A percentile compares a stretch with the other conserved stretches of the same genome.
Conservation (phyloP, 2,329 filamentous ascomycete species). For the Fusarium sp. region DNA sequence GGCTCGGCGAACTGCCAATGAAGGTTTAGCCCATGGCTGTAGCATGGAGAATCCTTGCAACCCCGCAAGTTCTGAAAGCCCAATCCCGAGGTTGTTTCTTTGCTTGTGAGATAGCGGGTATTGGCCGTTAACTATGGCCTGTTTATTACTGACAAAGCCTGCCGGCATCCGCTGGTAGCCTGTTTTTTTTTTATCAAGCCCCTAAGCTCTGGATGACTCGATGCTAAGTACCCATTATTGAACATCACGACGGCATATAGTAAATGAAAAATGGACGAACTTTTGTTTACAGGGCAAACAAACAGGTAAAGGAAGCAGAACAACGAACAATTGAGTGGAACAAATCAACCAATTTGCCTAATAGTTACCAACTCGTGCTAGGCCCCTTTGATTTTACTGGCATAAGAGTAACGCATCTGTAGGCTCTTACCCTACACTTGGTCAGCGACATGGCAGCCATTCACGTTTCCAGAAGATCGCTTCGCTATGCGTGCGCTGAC, state of each 20-base stretch:
- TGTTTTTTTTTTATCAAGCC: not conserved
- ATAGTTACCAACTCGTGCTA: not conserved
- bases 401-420: not conserved
- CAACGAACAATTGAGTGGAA: too few species aligned
- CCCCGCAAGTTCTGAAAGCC: conserved; percentile 25
- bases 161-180: not conserved
- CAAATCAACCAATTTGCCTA: not conserved
- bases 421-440: not conserved
- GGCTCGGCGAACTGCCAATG: conserved; percentile 33
- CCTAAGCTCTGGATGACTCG: not conserved
- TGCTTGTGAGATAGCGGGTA: conserved; percentile 22
- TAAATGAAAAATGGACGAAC: too few species aligned
- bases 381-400: not conserved
- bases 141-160: not conserved
- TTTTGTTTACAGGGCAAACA: too few species aligned
- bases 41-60: conserved; percentile 34
- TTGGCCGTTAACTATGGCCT: not conserved
- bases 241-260: too few species aligned
- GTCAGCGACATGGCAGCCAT: not conserved
- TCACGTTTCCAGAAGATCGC: not conserved
- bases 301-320: too few species aligned
- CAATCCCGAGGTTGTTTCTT: conserved; percentile 33
- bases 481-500: not conserved
- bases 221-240: too few species aligned
- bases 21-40: conserved; percentile 25